Base-by-base conservation (phyloP, 208 protist species). In the Borovskyia barvae region DNA sequence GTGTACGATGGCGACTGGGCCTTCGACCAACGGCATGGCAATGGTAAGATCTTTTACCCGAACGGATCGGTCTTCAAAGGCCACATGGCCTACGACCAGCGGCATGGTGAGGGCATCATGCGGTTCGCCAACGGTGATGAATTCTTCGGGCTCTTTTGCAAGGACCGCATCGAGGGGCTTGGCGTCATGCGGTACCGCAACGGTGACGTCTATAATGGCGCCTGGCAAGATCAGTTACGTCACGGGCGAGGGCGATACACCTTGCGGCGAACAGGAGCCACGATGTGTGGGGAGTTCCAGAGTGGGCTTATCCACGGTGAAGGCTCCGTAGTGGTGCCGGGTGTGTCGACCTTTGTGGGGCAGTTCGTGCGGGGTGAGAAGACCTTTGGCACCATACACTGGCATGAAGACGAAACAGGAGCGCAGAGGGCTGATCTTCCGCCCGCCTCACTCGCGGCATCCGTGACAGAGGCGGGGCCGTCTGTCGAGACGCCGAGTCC, bases 281-380 rank as follows among this genome's bases (percentile, higher is more conserved):
- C 68, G 9, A 78, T 96, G 57, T 47, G 75, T 22, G 90, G 90
- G 6, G 66, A 40, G 28, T 96, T 96, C 69, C 73, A 76, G 14
- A 82, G 87, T n/a, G 87, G 87, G 1, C 69, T 96, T n/a, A 90
- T 93, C 36, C 84, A 96, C 22, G 90, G 90, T 15, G 61, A 77
- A 29, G 90, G 75, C n/a, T 76, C 74, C 15, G 76, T 95, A 2
- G 61, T 80, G 51, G 49, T 80, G 30, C 90, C 90, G 0, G 70
- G 72, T 3, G 60, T 91, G 1, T 88, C 82, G 0, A 82, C 74
- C 30, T 96, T 93, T 70, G 70, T 90, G 6, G 90, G 90, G 2
- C 54, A 60, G 22, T 96, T 93, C 60, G 72, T 82, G 14, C 79
- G 77, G 6, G 90, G 90, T 0, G 86, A 92, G 61, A 73, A 87